phyloP scores from a whole-genome alignment of 805 yeast genomes.

The Nakazawaea pomicola region DNA sequence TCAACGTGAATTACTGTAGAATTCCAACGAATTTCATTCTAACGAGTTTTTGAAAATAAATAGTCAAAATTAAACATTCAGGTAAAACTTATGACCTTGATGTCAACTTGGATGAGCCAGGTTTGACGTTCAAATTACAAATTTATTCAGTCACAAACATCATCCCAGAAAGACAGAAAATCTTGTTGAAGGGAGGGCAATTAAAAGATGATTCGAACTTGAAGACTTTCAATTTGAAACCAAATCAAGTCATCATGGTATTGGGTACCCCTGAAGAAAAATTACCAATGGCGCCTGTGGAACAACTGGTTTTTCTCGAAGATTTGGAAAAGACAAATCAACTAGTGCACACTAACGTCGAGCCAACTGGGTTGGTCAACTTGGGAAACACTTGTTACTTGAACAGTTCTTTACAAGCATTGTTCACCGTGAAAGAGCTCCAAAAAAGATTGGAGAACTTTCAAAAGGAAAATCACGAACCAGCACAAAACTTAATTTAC shows the following conservation, averaged over 20 bases:
- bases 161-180: conserved; percentile 87
- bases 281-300: conserved; percentile 43
- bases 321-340: conserved; percentile 51
- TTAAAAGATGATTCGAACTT: conserved; percentile 61
- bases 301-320: conserved; percentile 57
- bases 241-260: conserved; percentile 73
- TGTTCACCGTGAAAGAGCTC: conserved; percentile 41
- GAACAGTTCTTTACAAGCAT: conserved; percentile 63
- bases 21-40: too few relatives aligned
- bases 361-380: conserved; percentile 65
- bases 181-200: conserved; percentile 86
- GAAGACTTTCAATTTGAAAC: conserved; percentile 48
- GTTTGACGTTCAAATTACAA: conserved; percentile 59
- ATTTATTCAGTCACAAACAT: conserved; percentile 72
- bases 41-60: neutral
- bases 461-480: conserved; percentile 12
- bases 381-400: conserved; percentile 77
- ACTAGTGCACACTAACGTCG: conserved; percentile 29
- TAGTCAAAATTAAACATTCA: conserved; percentile 55
- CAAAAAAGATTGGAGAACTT: conserved; percentile 24
- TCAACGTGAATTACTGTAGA: too few relatives aligned
- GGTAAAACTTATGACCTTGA: conserved; percentile 62
- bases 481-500: conserved; percentile 22
- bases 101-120: conserved; percentile 50
- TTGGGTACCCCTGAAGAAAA: conserved; percentile 83